These are phyloP conservation scores for Raphidocelis subcapitata DNA, from an alignment of 139 green algal genomes.

Conservation along the genomic window DNA sequence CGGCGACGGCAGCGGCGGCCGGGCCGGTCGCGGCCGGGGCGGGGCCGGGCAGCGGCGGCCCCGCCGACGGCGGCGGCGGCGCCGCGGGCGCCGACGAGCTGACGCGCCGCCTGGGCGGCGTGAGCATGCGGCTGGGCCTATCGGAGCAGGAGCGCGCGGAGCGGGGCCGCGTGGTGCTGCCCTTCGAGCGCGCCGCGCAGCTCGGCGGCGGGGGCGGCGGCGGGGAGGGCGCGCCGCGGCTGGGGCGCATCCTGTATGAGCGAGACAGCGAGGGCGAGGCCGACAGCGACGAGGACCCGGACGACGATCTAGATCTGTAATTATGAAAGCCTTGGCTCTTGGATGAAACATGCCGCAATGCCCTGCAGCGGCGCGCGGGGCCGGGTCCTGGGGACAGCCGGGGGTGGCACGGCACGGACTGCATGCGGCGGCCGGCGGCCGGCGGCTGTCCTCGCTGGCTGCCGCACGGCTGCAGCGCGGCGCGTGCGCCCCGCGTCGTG, in stretches of 20 bases:
- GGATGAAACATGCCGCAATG: no score
- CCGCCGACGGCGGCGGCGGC: neutral
- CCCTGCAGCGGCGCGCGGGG: no score
- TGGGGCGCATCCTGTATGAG: conserved; percentile 80
- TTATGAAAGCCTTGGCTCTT: no score
- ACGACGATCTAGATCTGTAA: conserved; percentile 81
- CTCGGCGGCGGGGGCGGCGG: neutral
- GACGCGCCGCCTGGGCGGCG: conserved; percentile 19
- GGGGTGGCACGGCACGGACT: no score
- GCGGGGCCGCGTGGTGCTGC: neutral
- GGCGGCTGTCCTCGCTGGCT: no score
- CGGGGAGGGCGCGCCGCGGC: conserved; percentile 1
- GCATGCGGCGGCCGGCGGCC: no score
- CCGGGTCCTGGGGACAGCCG: no score
- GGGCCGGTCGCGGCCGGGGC: neutral
- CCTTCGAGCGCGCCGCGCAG: neutral
- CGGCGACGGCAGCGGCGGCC: neutral
- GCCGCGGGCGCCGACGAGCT: conserved; percentile 18
- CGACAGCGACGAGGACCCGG: conserved; percentile 80
- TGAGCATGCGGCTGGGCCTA: conserved; percentile 41
- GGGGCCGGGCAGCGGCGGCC: neutral
- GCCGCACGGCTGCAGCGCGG: no score
- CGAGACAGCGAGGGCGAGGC: conserved; percentile 69
- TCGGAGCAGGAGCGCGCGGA: conserved; percentile 32
- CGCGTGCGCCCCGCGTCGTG: no score